phyloP scores from a whole-genome alignment of 441 rosid species.

The Pelargonium fulgidum region DNA sequence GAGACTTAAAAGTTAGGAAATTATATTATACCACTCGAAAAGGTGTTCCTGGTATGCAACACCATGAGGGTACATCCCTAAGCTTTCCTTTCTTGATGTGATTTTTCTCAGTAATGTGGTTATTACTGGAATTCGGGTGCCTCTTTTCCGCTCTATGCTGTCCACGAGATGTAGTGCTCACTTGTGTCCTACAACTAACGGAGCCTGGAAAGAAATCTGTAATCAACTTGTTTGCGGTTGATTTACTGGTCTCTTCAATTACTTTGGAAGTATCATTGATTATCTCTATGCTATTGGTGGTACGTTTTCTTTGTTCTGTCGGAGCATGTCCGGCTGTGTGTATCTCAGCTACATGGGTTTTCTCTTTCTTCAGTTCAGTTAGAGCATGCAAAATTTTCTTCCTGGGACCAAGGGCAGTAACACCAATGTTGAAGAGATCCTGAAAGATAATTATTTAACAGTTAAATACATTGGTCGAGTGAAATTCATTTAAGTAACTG shows the following conservation, averaged over 20 bases:
- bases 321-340: conserved; percentile 19
- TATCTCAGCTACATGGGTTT: conserved; percentile 22
- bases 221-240: conserved; percentile 61
- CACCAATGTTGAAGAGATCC: conserved; percentile 75
- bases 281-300: conserved; percentile 26
- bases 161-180: conserved; percentile 26
- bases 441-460: conserved; percentile 17
- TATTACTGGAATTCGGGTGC: conserved; percentile 30
- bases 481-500: background rate
- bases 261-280: conserved; percentile 29
- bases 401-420: conserved; percentile 85
- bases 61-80: conserved; percentile 70
- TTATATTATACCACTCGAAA: conserved; percentile 72
- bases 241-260: conserved; percentile 36
- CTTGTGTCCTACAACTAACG: conserved; percentile 31
- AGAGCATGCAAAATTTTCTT: conserved; percentile 79
- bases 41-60: conserved; percentile 68
- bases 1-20: background rate
- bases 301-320: conserved; percentile 23
- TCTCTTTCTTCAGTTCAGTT: conserved; percentile 39
- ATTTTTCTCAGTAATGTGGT: conserved; percentile 26
- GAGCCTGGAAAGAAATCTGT: conserved; percentile 73
- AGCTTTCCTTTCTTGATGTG: conserved; percentile 38
- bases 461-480: conserved; percentile 3
- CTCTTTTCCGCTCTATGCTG: conserved; percentile 27